A percentile compares a stretch with the other conserved stretches of the same genome.
Conservation (phyloP, 2,329 filamentous ascomycete genomes). For the Neurospora sp. region DNA sequence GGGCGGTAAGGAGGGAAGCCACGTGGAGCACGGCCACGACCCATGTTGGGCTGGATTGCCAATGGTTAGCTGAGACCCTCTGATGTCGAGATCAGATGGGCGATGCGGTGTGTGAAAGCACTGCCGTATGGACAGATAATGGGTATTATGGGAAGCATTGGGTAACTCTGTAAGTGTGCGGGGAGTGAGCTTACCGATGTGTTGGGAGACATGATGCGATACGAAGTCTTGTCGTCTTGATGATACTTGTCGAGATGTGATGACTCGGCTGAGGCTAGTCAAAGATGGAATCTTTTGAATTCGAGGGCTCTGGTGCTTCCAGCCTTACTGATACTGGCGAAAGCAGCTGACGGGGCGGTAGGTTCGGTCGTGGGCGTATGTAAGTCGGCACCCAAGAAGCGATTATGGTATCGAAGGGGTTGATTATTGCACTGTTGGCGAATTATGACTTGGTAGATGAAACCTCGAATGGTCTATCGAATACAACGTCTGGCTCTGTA, state of each 20-base stretch:
- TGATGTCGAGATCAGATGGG: background rate
- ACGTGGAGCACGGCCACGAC: background rate
- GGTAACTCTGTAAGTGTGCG: background rate
- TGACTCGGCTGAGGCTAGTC: background rate
- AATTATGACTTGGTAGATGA: background rate
- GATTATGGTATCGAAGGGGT: background rate
- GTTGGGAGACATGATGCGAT: background rate
- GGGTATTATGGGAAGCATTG: background rate
- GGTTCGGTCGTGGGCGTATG: background rate
- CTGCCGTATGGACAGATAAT: background rate
- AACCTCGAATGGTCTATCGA: background rate
- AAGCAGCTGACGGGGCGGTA: background rate
- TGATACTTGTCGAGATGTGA: background rate
- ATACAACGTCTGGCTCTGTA: background rate
- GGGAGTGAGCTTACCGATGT: background rate
- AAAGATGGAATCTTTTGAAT: background rate
- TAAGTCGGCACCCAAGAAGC: background rate
- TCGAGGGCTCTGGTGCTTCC: background rate
- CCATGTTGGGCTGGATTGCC: background rate
- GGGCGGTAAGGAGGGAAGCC: background rate
- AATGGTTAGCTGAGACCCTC: background rate
- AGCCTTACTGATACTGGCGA: background rate
- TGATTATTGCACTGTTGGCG: background rate
- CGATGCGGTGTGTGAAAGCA: background rate
- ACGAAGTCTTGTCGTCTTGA: background rate